Base-by-base conservation (phyloP, 2,329 filamentous ascomycete species). In the Clarireedia homoeocarpa region DNA sequence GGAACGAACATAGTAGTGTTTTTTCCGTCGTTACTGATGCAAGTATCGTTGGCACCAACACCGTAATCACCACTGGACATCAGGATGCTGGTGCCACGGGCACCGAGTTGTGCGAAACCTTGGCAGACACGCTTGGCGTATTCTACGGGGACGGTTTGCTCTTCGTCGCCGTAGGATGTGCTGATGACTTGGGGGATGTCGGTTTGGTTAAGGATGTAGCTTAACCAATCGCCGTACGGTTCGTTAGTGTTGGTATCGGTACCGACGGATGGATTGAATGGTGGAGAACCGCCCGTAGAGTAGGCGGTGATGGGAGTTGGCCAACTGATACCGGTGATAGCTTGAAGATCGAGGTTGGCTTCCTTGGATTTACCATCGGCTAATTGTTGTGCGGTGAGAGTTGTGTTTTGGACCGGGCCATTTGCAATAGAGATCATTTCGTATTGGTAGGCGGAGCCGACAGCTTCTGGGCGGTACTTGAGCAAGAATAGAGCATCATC, bases 131-230 rank as follows among this genome's bases (percentile, higher is more conserved):
- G 73, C 51, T 70, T 65, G 0, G 80, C 81, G 58, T 82, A 83
- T 1, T 72, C 68, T 12, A 61, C 61, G 1, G 80, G 80, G 0
- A 84, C 77, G 0, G 75, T 74, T 49, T 79, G 72, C 69, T 84
- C 81, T 60, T 83, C 77, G 60, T 84, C 81, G 14, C 75, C 78
- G 64, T 83, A 84, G 14, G 78, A 81, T 20, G 81, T 75, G 48
- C 77, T 78, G 12, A 84, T 72, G 2, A 83, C 76, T 51, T 80
- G 78, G 0, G 82, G 81, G 14, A 83, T 64, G 20, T 74, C 50
- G 12, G 50, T 26, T 45, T 77, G 73, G 0, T 71, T 66, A 1
- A 83, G 69, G 12, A 84, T 67, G 55, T 76, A 73, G 48, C 79
- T 71, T 6, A 83, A 70, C 61, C 80, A 77, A 38, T 78, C 75